phyloP scores from a whole-genome alignment of 306 rosid genomes.

The Vigna nakashimae region DNA sequence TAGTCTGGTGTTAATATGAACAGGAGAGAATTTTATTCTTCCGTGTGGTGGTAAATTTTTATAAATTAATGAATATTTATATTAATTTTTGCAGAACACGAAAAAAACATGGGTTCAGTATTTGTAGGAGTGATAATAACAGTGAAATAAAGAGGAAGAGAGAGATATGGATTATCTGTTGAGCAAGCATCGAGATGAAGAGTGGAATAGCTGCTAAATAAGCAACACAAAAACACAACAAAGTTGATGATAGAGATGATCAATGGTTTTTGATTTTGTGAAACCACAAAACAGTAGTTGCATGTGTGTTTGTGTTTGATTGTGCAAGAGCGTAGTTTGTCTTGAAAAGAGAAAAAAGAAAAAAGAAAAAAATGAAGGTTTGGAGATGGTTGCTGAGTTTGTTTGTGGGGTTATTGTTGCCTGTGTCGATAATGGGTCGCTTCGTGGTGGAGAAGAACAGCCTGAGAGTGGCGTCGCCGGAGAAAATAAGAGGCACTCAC shows the following conservation, averaged over 20 bases:
- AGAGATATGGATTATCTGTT: not conserved
- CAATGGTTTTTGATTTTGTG: not conserved
- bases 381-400: conserved; percentile 50
- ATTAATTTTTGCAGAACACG: not conserved
- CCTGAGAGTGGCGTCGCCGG: conserved; percentile 83
- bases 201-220: not conserved
- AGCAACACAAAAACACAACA: not conserved
- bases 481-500: conserved; percentile 65
- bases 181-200: not conserved
- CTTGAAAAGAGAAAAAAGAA: not conserved
- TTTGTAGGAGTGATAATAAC: not conserved
- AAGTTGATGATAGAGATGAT: not conserved
- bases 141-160: not conserved
- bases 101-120: not conserved
- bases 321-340: not conserved
- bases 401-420: conserved; percentile 63
- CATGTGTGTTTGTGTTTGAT: not conserved
- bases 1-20: not conserved
- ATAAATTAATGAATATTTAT: not conserved
- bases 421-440: conserved; percentile 57
- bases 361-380: conserved; percentile 50
- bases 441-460: conserved; percentile 95
- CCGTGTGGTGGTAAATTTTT: not conserved
- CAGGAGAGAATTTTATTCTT: not conserved
- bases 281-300: not conserved